A percentile compares a stretch with the other conserved stretches of the same genome.
Conservation (phyloP, 2,329 filamentous ascomycete species). For the Alternaria arborescens region DNA sequence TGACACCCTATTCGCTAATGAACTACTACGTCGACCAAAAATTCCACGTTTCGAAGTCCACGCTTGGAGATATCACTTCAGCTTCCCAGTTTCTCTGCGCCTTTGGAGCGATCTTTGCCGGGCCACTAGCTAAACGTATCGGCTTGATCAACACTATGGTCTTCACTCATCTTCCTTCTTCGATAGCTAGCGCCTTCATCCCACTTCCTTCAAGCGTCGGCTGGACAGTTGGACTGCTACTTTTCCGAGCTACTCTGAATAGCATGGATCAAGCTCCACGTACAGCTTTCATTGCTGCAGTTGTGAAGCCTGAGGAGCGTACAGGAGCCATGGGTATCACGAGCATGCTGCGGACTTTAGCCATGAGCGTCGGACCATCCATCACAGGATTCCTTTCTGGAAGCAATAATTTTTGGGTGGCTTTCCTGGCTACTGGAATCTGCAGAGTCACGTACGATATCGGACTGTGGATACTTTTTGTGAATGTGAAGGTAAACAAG, state of each 20-base stretch:
- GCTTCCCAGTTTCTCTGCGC: slow-evolving; percentile 59
- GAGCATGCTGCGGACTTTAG: slow-evolving; percentile 66
- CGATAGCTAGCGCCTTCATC: slow-evolving; percentile 63
- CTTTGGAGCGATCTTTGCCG: slow-evolving; percentile 64
- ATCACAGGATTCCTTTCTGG: slow-evolving; percentile 50
- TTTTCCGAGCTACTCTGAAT: slow-evolving; percentile 69
- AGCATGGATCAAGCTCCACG: slow-evolving; percentile 75
- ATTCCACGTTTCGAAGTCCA: slow-evolving; percentile 56
- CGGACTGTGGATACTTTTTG: slow-evolving; percentile 50
- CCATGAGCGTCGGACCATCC: slow-evolving; percentile 58
- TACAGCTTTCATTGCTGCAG: slow-evolving; percentile 71
- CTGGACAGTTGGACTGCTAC: slow-evolving; percentile 64
- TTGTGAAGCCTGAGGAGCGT: slow-evolving; percentile 70
- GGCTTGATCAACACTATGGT: slow-evolving; percentile 68
- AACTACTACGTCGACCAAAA: slow-evolving; percentile 50
- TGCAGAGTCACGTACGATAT: slow-evolving; percentile 50
- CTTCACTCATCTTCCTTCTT: slow-evolving; percentile 65
- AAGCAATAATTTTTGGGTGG: slow-evolving; percentile 47
- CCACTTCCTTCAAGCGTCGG: slow-evolving; percentile 62
- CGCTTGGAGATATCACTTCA: slow-evolving; percentile 67
- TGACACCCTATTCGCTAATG: slow-evolving; percentile 53
- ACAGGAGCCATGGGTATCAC: slow-evolving; percentile 77
- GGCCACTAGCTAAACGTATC: slow-evolving; percentile 65
- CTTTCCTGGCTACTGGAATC: slow-evolving; percentile 48
- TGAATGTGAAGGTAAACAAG: slow-evolving; percentile 45